phyloP scores from a whole-genome alignment of 345 rosid species.

The Gossypium anomalum region DNA sequence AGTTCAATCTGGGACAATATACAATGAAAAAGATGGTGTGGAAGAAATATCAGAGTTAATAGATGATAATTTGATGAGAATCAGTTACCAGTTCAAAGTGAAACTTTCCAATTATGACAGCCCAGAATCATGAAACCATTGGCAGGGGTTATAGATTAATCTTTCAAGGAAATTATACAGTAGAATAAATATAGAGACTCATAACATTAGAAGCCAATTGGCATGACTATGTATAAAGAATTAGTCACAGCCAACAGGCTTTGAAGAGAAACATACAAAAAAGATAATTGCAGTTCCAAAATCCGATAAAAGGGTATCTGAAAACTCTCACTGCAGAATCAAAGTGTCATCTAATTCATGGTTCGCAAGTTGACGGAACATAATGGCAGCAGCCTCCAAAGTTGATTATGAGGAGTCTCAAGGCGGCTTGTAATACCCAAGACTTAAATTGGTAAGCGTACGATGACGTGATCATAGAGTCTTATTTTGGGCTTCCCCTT shows the following conservation, averaged over 20 bases:
- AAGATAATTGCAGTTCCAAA: no score
- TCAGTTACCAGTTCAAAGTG: not conserved
- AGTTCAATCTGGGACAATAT: constrained; percentile 43
- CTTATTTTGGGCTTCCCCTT: not conserved
- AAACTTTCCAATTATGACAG: not conserved
- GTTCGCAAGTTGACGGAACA: not conserved
- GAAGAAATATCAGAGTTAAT: not conserved
- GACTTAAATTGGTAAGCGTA: not conserved
- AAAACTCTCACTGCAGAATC: no score
- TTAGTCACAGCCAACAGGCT: no score
- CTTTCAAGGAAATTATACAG: not conserved
- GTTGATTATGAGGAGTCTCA: not conserved
- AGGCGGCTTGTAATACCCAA: not conserved
- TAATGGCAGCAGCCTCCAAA: not conserved
- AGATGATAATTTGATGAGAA: not conserved
- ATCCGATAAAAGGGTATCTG: no score
- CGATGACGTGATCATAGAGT: not conserved
- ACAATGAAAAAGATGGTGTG: not conserved
- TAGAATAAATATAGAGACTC: not conserved
- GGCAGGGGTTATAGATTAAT: not conserved
- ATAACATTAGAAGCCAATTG: no score
- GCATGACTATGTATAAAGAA: no score
- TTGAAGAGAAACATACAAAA: no score
- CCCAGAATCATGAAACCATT: not conserved
- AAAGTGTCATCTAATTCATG: no score